Percentiles rank a stretch among this genome's conserved stretches.
These are phyloP conservation scores for Tremellales sp. DNA, from an alignment of 1,284 basidiomycete species.

Conservation along the genomic window DNA sequence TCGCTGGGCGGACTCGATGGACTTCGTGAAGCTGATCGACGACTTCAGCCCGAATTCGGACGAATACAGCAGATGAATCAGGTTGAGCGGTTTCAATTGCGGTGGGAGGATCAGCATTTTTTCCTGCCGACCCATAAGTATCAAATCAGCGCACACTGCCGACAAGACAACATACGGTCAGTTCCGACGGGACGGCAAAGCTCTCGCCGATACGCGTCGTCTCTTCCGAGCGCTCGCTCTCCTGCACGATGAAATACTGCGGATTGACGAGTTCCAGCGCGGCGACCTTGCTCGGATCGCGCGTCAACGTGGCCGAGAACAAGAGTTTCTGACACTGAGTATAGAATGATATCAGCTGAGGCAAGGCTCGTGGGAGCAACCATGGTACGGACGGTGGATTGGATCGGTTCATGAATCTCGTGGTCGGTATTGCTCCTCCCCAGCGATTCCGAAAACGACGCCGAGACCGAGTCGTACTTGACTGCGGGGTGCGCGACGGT, in stretches of 20 bases:
- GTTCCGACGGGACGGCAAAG: slow-evolving; percentile 74
- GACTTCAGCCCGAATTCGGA: slow-evolving; percentile 22
- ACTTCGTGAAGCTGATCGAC: slow-evolving; percentile 92
- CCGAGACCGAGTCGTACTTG: slow-evolving; percentile 51
- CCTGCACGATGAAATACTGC: slow-evolving; percentile 82
- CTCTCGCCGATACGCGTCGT: slow-evolving; percentile 53
- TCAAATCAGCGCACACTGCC: no score
- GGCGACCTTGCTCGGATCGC: slow-evolving; percentile 87
- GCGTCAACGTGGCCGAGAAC: slow-evolving; percentile 93
- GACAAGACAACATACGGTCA: no score
- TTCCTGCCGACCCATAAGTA: no score
- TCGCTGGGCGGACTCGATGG: slow-evolving; percentile 80
- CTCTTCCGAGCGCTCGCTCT: slow-evolving; percentile 8
- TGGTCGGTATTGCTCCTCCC: slow-evolving; percentile 25
- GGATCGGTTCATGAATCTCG: slow-evolving; percentile 12
- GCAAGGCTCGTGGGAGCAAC: background rate
- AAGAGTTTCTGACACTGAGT: slow-evolving; percentile 87
- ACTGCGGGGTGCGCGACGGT: slow-evolving; percentile 9
- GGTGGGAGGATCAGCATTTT: slow-evolving; percentile 79
- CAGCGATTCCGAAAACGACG: slow-evolving; percentile 43
- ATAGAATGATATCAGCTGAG: slow-evolving; percentile 19
- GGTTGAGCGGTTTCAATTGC: slow-evolving; percentile 78
- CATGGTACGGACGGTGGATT: background rate
- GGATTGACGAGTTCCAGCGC: slow-evolving; percentile 74
- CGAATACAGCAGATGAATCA: slow-evolving; percentile 76